Evolutionary conservation across 2,329 filamentous ascomycete species (phyloP), one percentile per base, ranked within the genome.

Genomic region (Zopfia rhizophila): DNA sequence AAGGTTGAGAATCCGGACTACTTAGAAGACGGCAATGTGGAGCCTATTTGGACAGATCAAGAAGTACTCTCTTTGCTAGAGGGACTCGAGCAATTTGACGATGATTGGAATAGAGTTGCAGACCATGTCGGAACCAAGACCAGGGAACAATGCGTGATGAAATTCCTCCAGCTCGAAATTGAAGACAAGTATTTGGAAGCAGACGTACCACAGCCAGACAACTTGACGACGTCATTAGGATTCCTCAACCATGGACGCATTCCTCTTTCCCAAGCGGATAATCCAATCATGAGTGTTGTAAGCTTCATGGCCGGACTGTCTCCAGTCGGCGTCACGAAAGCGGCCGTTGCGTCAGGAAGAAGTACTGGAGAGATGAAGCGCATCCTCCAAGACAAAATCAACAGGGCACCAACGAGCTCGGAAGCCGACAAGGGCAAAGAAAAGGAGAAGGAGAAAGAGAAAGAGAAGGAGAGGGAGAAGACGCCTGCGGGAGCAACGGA

Each of bases 101-200:
- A 97, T 51, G 91, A 97, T 73, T 99, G 94, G 94, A 88, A 89
- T 46, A 85, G 90, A 62, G 92, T 99, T 56, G 87, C 95, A 1
- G 91, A 93, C 53, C 90, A 97, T 65, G 94, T 99, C 30, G 89
- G 89, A 36, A 95, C 91, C 3, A 87, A 93, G 49, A 96, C 91
- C 2, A 83, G 91, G 40, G 95, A 99, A 72, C 93, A 99, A 75
- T 99, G 94, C 70, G 93, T 97, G 12, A 82, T 97, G 61, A 94
- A 97, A 69, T 99, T 99, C 77, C 74, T 99, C 55, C 91, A 97
- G 67, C 80, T 99, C 24, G 93, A 97, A 59, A 99, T 99, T 52
- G 94, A 97, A 71, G 93, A 97, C 76, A 95, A 96, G 70, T 99
- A 97, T 66, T 79, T 97, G 7, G 92, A 97, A 62, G 85, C 90